Conservation (phyloP, 2,329 filamentous ascomycete genomes). For the Cladosporium sp. region DNA sequence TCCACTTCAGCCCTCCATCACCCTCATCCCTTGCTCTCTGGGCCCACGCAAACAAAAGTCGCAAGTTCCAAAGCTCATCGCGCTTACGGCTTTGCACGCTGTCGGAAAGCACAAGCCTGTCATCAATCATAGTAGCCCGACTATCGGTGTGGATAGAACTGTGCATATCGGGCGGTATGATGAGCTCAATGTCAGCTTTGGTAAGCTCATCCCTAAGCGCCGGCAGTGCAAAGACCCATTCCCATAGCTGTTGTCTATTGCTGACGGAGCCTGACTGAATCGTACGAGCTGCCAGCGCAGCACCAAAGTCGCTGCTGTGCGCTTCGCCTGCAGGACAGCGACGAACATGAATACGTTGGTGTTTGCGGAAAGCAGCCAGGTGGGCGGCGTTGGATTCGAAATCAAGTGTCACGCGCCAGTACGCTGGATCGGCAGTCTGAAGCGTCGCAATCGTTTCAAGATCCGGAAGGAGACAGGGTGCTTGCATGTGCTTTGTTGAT, state of each 20-base stretch:
- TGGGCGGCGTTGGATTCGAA: conserved; percentile 63
- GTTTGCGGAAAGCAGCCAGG: conserved; percentile 59
- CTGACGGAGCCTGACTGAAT: conserved; percentile 25
- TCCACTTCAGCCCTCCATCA: conserved; percentile 46
- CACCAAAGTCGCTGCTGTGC: conserved; percentile 58
- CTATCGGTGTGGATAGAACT: conserved; percentile 49
- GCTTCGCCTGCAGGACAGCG: conserved; percentile 53
- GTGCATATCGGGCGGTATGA: conserved; percentile 36
- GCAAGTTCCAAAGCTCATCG: conserved; percentile 59
- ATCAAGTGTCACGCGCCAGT: conserved; percentile 79
- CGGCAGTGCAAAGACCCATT: conserved; percentile 69
- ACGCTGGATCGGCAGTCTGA: conserved; percentile 60
- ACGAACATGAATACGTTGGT: conserved; percentile 71
- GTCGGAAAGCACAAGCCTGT: conserved; percentile 58
- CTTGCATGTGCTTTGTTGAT: conserved; percentile 33
- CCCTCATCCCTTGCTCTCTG: conserved; percentile 37
- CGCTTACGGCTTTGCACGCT: conserved; percentile 43
- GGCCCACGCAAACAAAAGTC: conserved; percentile 64
- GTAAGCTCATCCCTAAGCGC: conserved; percentile 47
- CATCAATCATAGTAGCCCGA: conserved; percentile 63
- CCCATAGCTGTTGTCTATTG: conserved; percentile 49
- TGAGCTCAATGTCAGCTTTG: conserved; percentile 57
- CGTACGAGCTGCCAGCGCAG: conserved; percentile 68
- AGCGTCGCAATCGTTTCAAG: conserved; percentile 60
- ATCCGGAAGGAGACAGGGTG: conserved; percentile 61